Evolutionary conservation across 2,329 filamentous ascomycete genomes (phyloP).

Genomic region (Chaetomiaceae sp.): DNA sequence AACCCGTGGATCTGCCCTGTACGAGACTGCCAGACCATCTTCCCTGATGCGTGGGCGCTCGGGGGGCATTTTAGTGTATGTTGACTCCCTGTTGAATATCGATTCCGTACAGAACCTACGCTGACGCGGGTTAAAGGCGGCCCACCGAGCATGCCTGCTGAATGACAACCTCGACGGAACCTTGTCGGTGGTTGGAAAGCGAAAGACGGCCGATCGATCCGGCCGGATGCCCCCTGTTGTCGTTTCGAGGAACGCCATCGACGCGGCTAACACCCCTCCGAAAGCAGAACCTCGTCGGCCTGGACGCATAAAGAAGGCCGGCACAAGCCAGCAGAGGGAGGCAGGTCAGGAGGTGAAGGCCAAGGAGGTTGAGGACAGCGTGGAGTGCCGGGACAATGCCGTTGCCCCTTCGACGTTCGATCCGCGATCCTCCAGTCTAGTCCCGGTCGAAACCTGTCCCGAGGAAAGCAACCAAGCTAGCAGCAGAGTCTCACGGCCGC

Average conservation of each 20-base stretch:
- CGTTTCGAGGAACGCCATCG: constrained; percentile 12
- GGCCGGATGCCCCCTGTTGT: constrained; percentile 18
- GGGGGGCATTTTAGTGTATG: constrained; percentile 23
- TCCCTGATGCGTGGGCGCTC: constrained; percentile 13
- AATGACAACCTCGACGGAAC: constrained; percentile 21
- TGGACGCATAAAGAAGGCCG: constrained; percentile 3
- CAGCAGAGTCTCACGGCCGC: not conserved
- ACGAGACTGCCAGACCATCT: constrained; percentile 16
- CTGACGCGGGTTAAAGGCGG: constrained; percentile 4
- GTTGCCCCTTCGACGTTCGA: not conserved
- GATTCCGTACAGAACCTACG: not conserved
- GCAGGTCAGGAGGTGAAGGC: no score
- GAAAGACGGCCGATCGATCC: constrained; percentile 10
- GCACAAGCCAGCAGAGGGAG: not conserved
- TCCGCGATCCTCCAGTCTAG: not conserved
- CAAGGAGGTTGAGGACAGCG: no score
- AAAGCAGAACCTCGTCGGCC: constrained; percentile 12
- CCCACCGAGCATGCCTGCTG: constrained; percentile 18
- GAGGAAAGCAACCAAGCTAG: not conserved
- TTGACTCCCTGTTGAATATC: not conserved
- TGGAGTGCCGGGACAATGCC: not conserved
- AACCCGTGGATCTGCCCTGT: constrained; percentile 22
- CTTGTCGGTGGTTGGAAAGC: constrained; percentile 13
- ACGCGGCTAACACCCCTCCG: constrained; percentile 9
- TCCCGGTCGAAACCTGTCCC: not conserved